Evolutionary conservation across 2,329 filamentous ascomycete species (phyloP), one percentile per base, ranked within the genome.

Genomic region (Verticillium nonalfalfae): DNA sequence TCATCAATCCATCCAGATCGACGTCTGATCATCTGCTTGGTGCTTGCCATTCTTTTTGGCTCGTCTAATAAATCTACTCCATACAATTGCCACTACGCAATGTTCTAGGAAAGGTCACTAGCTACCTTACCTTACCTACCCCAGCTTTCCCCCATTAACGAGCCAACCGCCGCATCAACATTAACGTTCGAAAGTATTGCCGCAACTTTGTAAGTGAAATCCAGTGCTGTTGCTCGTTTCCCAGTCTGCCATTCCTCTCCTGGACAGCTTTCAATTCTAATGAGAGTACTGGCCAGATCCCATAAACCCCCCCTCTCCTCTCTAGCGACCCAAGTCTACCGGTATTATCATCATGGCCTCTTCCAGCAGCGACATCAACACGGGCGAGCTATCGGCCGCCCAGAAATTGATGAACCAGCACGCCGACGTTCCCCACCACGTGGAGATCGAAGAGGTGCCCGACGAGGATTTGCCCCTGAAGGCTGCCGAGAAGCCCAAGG

Each of bases 391-490:
- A 62, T 84, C 83, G 63, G 80, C 80, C 62, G 83, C 83, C 54
- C 84, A 89, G 75, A 83, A 82, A 77, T 83, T 90, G 65, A 81
- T 86, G 70, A 81, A 87, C 71, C 83, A 86, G 74, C 88, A 90
- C 68, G 75, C 73, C 64, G 76, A 82, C 67, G 73, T 74, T 63
- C 76, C 80, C 55, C 82, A 81, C 64, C 82, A 86, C 69, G 84
- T 85, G 66, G 93, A 88, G 31, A 83, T 97, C 66, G 93, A 97
- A 75, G 92, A 97, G 57, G 87, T 85, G 45, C 81, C 84, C 34
- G 93, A 97, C 71, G 91, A 96, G 74, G 91, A 96, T 52, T 85
- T 91, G 66, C 75, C 75, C 78, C 84, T 82, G 61, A 91, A 90
- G 75, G 82, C 85, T 63, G 84, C 85, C 55, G 86, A 84, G 59